These are phyloP conservation scores for Pythium vanterpoolii DNA, from an alignment of 352 stramenopile species.

Conservation along the genomic window DNA sequence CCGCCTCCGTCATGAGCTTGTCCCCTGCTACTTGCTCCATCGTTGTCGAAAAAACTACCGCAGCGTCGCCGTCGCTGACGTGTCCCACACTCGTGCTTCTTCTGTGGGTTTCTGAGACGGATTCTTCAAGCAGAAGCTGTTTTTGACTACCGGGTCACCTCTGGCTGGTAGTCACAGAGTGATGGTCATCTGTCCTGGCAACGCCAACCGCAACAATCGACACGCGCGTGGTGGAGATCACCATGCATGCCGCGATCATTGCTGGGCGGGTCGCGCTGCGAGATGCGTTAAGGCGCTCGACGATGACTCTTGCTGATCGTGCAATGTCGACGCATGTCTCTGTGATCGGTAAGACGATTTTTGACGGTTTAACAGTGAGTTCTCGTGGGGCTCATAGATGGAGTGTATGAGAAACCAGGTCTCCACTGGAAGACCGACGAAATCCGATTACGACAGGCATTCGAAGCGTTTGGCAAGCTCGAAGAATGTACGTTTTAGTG, in stretches of 20 bases:
- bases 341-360: conserved; percentile 15
- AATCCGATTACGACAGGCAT: conserved; percentile 56
- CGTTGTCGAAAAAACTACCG: neutral
- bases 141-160: conserved; percentile 23
- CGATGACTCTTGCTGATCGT: neutral
- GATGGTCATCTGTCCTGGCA: conserved; percentile 9
- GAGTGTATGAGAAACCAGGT: conserved; percentile 25
- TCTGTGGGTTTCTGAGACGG: neutral
- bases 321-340: conserved; percentile 21
- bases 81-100: conserved; percentile 5
- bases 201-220: neutral
- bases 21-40: conserved; percentile 31
- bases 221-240: neutral
- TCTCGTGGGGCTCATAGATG: neutral
- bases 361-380: neutral
- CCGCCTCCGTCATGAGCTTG: conserved; percentile 29
- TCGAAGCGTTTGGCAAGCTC: conserved; percentile 47
- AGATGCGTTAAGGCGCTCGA: neutral
- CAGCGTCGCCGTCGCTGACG: neutral
- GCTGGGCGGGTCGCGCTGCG: neutral
- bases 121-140: conserved; percentile 1
- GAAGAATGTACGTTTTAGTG: conserved; percentile 33
- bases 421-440: conserved; percentile 85
- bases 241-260: neutral
- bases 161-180: conserved; percentile 10